phyloP scores from a whole-genome alignment of 2,329 filamentous ascomycete genomes.

The Colletotrichum lindemuthianum region DNA sequence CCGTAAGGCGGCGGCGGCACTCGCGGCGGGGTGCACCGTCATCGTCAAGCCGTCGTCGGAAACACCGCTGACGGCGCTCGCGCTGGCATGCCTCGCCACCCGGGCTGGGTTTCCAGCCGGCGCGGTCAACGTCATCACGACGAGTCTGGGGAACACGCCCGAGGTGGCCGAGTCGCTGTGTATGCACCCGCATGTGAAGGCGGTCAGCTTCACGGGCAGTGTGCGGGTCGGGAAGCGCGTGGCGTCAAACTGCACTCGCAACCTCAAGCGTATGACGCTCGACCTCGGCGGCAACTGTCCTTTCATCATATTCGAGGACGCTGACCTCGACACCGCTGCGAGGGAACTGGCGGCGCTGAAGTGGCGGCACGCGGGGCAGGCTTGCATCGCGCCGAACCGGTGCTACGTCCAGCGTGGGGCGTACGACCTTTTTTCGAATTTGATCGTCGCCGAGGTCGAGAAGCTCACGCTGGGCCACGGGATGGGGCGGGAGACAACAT shows the following conservation, averaged over 20 bases:
- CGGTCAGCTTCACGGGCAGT: conserved; percentile 81
- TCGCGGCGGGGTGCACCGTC: conserved; percentile 80
- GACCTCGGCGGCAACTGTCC: conserved; percentile 77
- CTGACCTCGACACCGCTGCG: conserved; percentile 70
- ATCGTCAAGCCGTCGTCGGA: conserved; percentile 54
- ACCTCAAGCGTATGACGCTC: conserved; percentile 72
- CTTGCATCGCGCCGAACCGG: conserved; percentile 68
- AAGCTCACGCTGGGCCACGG: conserved; percentile 39
- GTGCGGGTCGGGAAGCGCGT: conserved; percentile 76
- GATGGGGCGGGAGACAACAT: conserved; percentile 42
- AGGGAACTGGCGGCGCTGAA: conserved; percentile 62
- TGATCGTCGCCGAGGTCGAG: conserved; percentile 44
- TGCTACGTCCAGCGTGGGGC: conserved; percentile 65
- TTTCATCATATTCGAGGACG: conserved; percentile 72
- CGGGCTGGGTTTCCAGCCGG: conserved; percentile 80
- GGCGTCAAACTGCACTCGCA: conserved; percentile 68
- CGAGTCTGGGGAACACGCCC: conserved; percentile 73
- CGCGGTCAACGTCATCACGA: conserved; percentile 79
- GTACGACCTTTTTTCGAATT: conserved; percentile 65
- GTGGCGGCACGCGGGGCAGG: conserved; percentile 67
- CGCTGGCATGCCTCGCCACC: conserved; percentile 67
- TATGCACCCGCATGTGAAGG: conserved; percentile 74
- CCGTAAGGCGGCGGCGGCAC: conserved; percentile 59
- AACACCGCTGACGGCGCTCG: conserved; percentile 51
- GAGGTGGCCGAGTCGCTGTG: conserved; percentile 63